Evolutionary conservation across 1,139 yeast genomes (phyloP), one percentile per base, ranked within the genome.

Genomic region (Meyerozyma carpophila): DNA sequence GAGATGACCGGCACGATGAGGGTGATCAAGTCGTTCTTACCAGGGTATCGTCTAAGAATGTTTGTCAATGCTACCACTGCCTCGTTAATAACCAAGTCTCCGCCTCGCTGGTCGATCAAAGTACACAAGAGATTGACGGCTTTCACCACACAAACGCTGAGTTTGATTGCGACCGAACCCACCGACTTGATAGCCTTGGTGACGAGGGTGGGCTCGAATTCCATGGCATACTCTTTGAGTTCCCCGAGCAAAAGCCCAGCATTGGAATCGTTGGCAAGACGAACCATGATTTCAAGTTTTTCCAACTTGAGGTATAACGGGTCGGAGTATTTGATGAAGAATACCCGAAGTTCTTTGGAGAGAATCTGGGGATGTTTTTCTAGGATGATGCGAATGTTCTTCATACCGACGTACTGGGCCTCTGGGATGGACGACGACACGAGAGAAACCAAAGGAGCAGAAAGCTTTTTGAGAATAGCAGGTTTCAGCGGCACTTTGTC

Each of bases 271-370:
- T 81, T 83, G 8, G 95, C 94, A 49, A 94, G 73, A 56, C 95
- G 77, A 9, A 90, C 86, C 79, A 94, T 75, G 44, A 93, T 87
- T 60, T 93, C 98, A 49, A 94, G 73, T 61, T 94, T 94, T 58
- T 93, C 98, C 53, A 93, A 73, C 63, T 94, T 94, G 53, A 94
- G 76, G 61, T 94, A 94, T 42, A 91, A 73, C 13, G 98, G 98
- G 64, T 94, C 99, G 51, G 90, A 88, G 68, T 90, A 93, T 61
- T 90, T 90, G 58, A 93, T 83, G 69, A 89, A 94, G 57, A 94
- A 94, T 8, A 93, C 95, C 51, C 96, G 77, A 55, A 91, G 72
- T 59, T 93, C 97, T 50, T 82, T 82, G 27, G 85, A 75, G 50
- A 93, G 73, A 36, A 93, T 75, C 44, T 74, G 76, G 4, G 98